Base-by-base conservation (phyloP, 768 basidiomycete species). In the Calocybe gangraenosa region DNA sequence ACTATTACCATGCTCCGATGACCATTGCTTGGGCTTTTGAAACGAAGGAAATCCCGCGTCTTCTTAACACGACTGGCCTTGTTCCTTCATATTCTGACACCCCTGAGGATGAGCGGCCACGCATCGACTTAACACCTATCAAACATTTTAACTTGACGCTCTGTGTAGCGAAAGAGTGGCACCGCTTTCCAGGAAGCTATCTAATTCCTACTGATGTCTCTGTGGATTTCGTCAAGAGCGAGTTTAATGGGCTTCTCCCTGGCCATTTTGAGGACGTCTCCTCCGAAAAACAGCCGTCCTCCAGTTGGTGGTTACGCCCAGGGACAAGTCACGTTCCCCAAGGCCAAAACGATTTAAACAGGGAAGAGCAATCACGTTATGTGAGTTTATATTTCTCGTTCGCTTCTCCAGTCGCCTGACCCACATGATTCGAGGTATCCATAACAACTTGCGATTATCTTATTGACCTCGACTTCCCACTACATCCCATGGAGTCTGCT, bases 131-230 rank as follows among this genome's bases (percentile, higher is more conserved):
- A 20, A 64, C 82, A 0, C 80, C 78, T 0, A 70, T 97, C 58
- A 73, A 71, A 46, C 70, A 78, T 10, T 80, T 93, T 56, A 76
- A 82, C 46, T 66, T 98, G 46, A 79, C 73, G 21, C 59, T 99
- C 1, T 99, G 96, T 65, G 72, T 87, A 40, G 91, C 86, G 38
- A 94, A 93, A 62, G 96, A 99, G 65, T 99, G 96, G 96, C 73
- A 97, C 59, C 78, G 95, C 18, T 99, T 92, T 73, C 89, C 93
- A 2, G 81, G 91, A 3, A 86, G 87, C 61, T 97, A 87, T 64
- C 75, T 95, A 38, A 76, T 98, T 17, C 93, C 94, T 1, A 78
- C 84, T 47, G 87, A 81, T 20, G 68, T 98, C 47, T 74, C 80
- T 20, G 81, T 95, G n/a, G 76, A 84, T 47, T 97, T 92, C 65